Conservation (phyloP, 192 early-diverging fungal species). For the Entophlyctis luteolus region DNA sequence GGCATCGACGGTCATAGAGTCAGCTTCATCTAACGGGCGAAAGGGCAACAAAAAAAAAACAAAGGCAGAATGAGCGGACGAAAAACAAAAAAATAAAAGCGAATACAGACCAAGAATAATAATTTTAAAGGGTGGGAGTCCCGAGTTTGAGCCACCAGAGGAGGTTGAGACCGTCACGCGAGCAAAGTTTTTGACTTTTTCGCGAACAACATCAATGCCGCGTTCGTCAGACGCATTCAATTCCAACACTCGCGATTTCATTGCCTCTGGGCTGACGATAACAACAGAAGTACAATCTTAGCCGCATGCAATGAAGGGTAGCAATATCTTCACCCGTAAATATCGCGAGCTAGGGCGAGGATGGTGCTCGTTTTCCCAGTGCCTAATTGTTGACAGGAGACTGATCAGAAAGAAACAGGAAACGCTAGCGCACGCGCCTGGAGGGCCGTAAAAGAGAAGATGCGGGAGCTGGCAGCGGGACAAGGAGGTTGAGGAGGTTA, state of each 20-base stretch:
- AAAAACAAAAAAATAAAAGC: not conserved
- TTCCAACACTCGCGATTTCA: conserved; percentile 79
- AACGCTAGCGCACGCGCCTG: conserved; percentile 37
- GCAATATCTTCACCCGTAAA: conserved; percentile 72
- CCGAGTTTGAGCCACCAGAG: not conserved
- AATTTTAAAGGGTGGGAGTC: conserved; percentile 88
- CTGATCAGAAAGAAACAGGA: not conserved
- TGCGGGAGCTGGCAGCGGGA: conserved; percentile 78
- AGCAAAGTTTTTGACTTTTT: conserved; percentile 93
- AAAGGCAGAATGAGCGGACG: not conserved
- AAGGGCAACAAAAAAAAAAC: not conserved
- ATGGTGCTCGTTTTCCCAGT: conserved; percentile 97
- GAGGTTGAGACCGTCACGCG: conserved; percentile 58
- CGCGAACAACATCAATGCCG: conserved; percentile 88
- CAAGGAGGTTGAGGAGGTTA: not conserved
- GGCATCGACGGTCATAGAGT: conserved; percentile 92
- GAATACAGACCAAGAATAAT: conserved; percentile 61
- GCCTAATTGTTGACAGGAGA: conserved; percentile 29
- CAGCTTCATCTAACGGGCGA: conserved; percentile 78
- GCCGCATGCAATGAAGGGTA: conserved; percentile 23
- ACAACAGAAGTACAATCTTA: not conserved
- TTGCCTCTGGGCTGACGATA: conserved; percentile 65
- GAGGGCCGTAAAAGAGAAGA: conserved; percentile 94
- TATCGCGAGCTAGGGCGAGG: conserved; percentile 78
- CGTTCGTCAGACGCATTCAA: conserved; percentile 97